Evolutionary conservation across 2,329 filamentous ascomycete species (phyloP).

Genomic region (Periconia sp.): DNA sequence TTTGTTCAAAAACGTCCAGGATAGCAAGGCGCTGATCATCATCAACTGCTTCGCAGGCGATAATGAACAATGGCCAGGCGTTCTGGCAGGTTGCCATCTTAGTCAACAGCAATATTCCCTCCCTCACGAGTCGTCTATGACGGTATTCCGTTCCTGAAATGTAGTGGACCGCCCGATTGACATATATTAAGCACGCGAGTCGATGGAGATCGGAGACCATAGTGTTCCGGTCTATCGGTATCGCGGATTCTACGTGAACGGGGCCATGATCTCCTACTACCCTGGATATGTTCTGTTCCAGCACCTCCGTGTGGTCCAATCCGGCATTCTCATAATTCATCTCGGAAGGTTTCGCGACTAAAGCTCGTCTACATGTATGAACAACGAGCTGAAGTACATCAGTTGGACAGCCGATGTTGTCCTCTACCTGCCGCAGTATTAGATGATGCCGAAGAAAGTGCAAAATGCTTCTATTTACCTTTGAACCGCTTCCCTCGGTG

Average conservation of each 20-base stretch:
- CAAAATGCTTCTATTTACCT: too few relatives aligned
- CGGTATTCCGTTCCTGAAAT: conserved; percentile 16
- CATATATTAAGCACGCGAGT: conserved; percentile 18
- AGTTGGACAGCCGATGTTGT: conserved; percentile 17
- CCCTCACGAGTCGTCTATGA: conserved; percentile 17
- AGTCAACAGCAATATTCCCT: conserved; percentile 15
- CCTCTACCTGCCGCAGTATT: conserved; percentile 6
- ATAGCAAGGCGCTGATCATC: conserved; percentile 18
- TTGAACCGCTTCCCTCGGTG: conserved; percentile 6
- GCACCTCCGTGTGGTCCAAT: conserved; percentile 10
- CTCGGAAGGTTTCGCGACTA: conserved; percentile 8
- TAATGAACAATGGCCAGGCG: conserved; percentile 19
- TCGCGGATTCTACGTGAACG: conserved; percentile 9
- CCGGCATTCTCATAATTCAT: conserved; percentile 8
- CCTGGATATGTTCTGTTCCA: conserved; percentile 14
- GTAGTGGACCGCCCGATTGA: conserved; percentile 15
- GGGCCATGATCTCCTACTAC: conserved; percentile 13
- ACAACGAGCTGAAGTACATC: conserved; percentile 19
- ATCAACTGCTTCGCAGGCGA: conserved; percentile 16
- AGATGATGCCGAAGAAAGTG: conserved; percentile 1
- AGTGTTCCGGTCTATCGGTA: conserved; percentile 13
- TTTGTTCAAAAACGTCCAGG: conserved; percentile 16
- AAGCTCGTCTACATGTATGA: conserved; percentile 14
- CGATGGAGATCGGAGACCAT: conserved; percentile 18
- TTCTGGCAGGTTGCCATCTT: conserved; percentile 18